phyloP scores from a whole-genome alignment of 495 filamentous ascomycete species.

The Beverwykella pulmonaria region DNA sequence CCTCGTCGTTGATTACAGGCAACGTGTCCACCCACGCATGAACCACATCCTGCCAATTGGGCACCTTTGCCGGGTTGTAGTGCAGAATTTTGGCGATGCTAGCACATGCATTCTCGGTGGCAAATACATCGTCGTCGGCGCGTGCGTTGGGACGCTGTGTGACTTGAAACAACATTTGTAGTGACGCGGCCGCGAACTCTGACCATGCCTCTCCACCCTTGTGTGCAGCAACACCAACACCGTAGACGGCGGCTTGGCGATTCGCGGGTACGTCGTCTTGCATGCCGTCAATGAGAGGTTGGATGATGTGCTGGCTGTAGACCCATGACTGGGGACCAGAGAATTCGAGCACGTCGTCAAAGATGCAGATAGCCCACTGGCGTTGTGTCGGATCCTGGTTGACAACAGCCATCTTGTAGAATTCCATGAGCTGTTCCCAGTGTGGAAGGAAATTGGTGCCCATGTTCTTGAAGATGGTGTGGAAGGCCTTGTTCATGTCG shows the following conservation, averaged over 20 bases:
- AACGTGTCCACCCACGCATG: conserved; percentile 84
- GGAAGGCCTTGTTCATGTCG: conserved; percentile 99
- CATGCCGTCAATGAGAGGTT: conserved; percentile 81
- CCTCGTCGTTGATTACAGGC: conserved; percentile 92
- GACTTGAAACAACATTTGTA: conserved; percentile 81
- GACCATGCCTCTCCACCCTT: conserved; percentile 85
- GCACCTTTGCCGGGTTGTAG: conserved; percentile 75
- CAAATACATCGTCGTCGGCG: conserved; percentile 92
- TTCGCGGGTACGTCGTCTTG: conserved; percentile 86
- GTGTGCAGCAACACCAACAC: conserved; percentile 92
- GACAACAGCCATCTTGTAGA: conserved; percentile 83
- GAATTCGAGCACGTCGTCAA: conserved; percentile 98
- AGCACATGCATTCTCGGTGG: conserved; percentile 96
- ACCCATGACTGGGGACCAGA: conserved; percentile 81
- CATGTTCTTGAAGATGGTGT: conserved; percentile 97
- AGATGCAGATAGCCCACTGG: conserved; percentile 98
- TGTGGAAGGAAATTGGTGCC: conserved; percentile 77
- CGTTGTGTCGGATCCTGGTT: conserved; percentile 87
- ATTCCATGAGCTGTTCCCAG: conserved; percentile 81
- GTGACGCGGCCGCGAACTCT: conserved; percentile 74
- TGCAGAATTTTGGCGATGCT: conserved; percentile 96
- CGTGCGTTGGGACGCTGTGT: conserved; percentile 78
- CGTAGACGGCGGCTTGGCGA: conserved; percentile 94
- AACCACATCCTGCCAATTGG: conserved; percentile 70
- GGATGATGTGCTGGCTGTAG: conserved; percentile 81